Evolutionary conservation across 2,329 filamentous ascomycete species (phyloP).

Genomic region (Cordyceps tenuipes): DNA sequence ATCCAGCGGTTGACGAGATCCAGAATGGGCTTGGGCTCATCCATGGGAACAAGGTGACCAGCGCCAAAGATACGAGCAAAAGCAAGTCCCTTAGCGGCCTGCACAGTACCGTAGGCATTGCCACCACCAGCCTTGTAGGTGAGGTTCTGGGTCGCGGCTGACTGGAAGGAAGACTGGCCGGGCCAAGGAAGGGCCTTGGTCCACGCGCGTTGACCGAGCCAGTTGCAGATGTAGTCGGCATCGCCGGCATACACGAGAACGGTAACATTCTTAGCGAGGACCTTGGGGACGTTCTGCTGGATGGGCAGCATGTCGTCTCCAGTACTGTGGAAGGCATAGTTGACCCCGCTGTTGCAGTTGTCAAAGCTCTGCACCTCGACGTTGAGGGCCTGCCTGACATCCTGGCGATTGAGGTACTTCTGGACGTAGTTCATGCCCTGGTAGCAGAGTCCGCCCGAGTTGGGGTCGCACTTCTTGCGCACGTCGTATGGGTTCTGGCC

Average conservation of each 20-base stretch:
- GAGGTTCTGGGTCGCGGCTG: constrained; percentile 62
- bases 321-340: constrained; percentile 94
- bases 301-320: constrained; percentile 99
- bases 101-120: constrained; percentile 63
- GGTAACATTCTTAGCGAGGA: constrained; percentile 76
- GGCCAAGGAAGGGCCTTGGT: constrained; percentile 88
- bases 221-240: constrained; percentile 90
- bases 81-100: constrained; percentile 86
- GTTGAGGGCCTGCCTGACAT: constrained; percentile 81
- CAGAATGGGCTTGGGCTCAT: constrained; percentile 82
- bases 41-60: constrained; percentile 96
- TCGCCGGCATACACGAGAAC: constrained; percentile 91
- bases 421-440: constrained; percentile 79
- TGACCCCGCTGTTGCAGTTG: constrained; percentile 97
- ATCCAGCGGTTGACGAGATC: constrained; percentile 97
- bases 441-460: constrained; percentile 83
- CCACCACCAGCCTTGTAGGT: constrained; percentile 38
- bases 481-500: constrained; percentile 68
- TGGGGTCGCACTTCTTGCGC: constrained; percentile 72
- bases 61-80: constrained; percentile 84
- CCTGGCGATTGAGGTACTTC: constrained; percentile 74
- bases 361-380: constrained; percentile 85
- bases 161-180: constrained; percentile 72
- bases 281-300: constrained; percentile 77
- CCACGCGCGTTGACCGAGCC: constrained; percentile 97